Base-by-base conservation (phyloP, 2,329 filamentous ascomycete species). In the Fusarium sp. region DNA sequence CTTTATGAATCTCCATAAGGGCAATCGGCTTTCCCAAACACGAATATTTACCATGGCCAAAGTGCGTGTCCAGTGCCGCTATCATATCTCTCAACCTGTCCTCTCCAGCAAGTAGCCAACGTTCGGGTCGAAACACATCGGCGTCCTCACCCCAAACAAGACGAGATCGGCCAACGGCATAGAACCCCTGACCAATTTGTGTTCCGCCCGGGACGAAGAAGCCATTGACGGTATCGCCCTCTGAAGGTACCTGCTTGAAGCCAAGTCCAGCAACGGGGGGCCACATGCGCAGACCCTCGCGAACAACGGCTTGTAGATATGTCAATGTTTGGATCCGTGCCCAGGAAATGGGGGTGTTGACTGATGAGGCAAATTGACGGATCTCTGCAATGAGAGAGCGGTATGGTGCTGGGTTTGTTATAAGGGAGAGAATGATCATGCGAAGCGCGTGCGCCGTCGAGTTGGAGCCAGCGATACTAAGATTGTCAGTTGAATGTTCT, bases 391-490 rank as follows among this genome's bases (percentile, higher is more conserved):
- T 66, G 1, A 87, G 72, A 6, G 66, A 63, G 4, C 69, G 51
- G 66, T 85, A 82, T 13, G 85, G 78, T 0, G 68, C 74, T 3
- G 78, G 76, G 21, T 82, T 79, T 36, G 82, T 84, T 37, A 83
- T 80, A 39, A 88, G 74, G 58, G 84, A 82, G 33, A 87, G 80
- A 39, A 88, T 58, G 6, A 80, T 85, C 61, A 83, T 79, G 4
- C 86, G 83, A 4, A 88, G 77, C 2, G 82, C 81, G 0, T 83
- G 84, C 0, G 87, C 86, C 0, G 87, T 88, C 0, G 86, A 87
- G 75, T 89, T 87, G 20, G 87, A 87, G 25, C 87, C 87, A 17
- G 86, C 86, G 71, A 88, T 85, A 64, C 84, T 86, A 40, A 2
- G 5, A 1, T 2, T 36, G 39, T 73, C 5, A 73, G 11, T 20